Evolutionary conservation across 106 monocot genomes (phyloP), one percentile per base, ranked within the genome.

Genomic region (Dioscorea zingiberensis): DNA sequence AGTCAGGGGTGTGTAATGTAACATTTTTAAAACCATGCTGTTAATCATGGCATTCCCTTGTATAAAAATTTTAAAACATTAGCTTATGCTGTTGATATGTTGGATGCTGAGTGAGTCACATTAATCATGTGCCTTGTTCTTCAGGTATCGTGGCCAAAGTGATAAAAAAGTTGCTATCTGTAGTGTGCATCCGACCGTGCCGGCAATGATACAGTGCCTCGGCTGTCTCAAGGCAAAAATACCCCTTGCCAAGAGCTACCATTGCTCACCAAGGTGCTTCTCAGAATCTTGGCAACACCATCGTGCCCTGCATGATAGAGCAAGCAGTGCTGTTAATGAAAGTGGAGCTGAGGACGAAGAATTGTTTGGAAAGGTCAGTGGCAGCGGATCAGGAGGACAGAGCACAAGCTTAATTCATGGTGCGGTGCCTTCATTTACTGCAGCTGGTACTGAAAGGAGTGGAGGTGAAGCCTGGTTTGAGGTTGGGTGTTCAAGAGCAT

Each of bases 271-370:
- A 24, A 89, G 61, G 55, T 99, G 98, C 75, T 93, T 99, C 56
- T 69, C 81, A 25, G 98, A 99, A 78, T 71, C 93, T 69, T 99
- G 98, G 98, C 89, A 99, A 60, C 98, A 99, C 57, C 98, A 99
- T 70, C 88, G 83, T 63, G 76, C 71, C 76, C 81, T 99, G 49
- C 98, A 99, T 81, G 98, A 99, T 25, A 78, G 84, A 47, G 93
- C 98, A 44, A 78, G 44, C 56, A 89, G 61, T 69, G 53, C 84
- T 66, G 44, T 78, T 11, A 83, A 73, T 73, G 93, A 93, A 77
- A 89, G 83, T 86, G 98, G 98, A 18, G 66, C 71, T 24, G 86
- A 87, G 68, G 89, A 89, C 7, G 98, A 99, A 58, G 98, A 90
- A 44, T 64, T 88, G 44, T 88, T 78, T 78, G 86, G 92, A 57